Evolutionary conservation across 306 rosid species (phyloP), one percentile per base, ranked within the genome.

Genomic region (Medicago ruthenica): DNA sequence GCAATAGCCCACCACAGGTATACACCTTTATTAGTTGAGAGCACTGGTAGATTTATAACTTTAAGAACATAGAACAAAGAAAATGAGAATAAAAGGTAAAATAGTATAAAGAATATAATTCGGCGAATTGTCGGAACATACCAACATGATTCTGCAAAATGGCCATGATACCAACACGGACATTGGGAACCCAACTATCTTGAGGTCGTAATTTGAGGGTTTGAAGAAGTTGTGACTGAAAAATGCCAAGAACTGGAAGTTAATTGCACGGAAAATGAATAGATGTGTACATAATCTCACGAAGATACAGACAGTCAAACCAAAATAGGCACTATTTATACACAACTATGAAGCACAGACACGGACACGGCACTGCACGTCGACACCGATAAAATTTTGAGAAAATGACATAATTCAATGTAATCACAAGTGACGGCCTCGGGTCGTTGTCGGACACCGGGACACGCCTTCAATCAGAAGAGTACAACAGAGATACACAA

Each of bases 61-160:
- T 22, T 77, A 50, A 53, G 65, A 68, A 22, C 71, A 77, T 71
- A 63, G 51, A 44, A 58, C 24, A 12, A 11, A 58, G 44, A 55
- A 74, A 70, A 54, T n/a, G 36, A 51, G n/a, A 64, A 58, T 9
- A 66, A 66, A 62, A 11, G 73, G 74, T 55, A 39, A 77, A 77
- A 17, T 64, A 69, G 34, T 47, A 10, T 37, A 11, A 71, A 50
- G 50, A 11, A 42, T 16, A 16, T 47, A 67, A 70, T 58, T 58
- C 58, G 74, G 41, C 55, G 57, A 80, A 80, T 51, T 82, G 36
- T 67, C 79, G 73, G 47, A 65, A 54, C 89, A 61, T 91, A 92
- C 98, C 98, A 71, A 89, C 96, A 73, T 92, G 97, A 71, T 88
- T 95, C 80, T 92, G 98, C 77, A 95, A 83, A 87, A 95, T 77